These are phyloP conservation scores for Fonsecaea monophora DNA, from an alignment of 2,329 filamentous ascomycete genomes.

Conservation along the genomic window DNA sequence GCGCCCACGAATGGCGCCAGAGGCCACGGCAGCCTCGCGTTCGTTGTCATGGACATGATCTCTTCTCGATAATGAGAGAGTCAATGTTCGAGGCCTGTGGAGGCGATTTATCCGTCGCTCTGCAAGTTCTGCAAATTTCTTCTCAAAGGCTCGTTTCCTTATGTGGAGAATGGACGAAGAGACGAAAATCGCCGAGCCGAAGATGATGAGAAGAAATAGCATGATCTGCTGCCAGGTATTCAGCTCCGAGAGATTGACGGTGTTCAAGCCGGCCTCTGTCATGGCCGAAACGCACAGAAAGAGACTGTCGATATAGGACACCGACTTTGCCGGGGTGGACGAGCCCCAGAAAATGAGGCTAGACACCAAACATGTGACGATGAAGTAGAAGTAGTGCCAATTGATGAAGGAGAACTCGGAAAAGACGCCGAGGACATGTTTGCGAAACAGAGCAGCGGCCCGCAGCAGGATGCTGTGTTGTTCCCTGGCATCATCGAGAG, in stretches of 20 bases:
- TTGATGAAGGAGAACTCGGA: constrained; percentile 47
- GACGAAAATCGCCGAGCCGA: constrained; percentile 56
- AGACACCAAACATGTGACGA: constrained; percentile 50
- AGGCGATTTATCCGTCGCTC: constrained; percentile 23
- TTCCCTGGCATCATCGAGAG: background rate
- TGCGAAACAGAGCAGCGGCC: background rate
- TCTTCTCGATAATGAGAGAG: constrained; percentile 26
- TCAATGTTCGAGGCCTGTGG: constrained; percentile 21
- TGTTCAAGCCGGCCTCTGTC: constrained; percentile 57
- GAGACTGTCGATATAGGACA: constrained; percentile 55
- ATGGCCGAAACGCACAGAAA: constrained; percentile 57
- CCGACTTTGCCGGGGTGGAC: constrained; percentile 51
- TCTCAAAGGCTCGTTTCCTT: constrained; percentile 46
- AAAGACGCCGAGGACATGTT: constrained; percentile 5
- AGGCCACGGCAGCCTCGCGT: constrained; percentile 28
- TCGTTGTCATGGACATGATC: constrained; percentile 7
- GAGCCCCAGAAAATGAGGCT: constrained; percentile 57
- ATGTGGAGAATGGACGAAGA: constrained; percentile 53
- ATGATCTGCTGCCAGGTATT: constrained; percentile 58
- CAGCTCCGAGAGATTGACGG: constrained; percentile 55
- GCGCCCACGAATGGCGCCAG: constrained; percentile 31
- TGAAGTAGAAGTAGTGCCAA: constrained; percentile 56
- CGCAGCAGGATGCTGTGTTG: constrained; percentile 6
- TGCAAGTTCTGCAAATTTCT: constrained; percentile 37
- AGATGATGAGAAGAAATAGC: constrained; percentile 56